These are phyloP conservation scores for Aspergillus vadensis DNA, from an alignment of 2,329 filamentous ascomycete genomes.

Conservation along the genomic window DNA sequence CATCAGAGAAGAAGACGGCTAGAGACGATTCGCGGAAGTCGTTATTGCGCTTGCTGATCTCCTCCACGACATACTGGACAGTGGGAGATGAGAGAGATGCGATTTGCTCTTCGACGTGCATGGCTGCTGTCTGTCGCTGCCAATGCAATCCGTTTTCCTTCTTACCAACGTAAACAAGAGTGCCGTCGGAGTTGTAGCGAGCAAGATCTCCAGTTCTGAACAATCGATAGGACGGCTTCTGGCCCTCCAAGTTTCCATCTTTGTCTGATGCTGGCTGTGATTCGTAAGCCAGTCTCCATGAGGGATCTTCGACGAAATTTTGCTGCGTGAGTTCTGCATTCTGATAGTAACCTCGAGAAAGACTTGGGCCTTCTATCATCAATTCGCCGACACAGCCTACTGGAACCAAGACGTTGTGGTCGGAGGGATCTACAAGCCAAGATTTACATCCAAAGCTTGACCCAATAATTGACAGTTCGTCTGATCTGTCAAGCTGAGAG, in stretches of 20 bases:
- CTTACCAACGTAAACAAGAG: constrained; percentile 35
- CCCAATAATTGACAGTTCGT: constrained; percentile 24
- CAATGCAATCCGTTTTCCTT: constrained; percentile 24
- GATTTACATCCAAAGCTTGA: constrained; percentile 26
- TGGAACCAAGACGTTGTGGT: constrained; percentile 33
- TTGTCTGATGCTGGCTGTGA: constrained; percentile 24
- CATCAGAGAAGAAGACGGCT: constrained; percentile 26
- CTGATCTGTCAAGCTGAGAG: neutral
- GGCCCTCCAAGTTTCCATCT: neutral
- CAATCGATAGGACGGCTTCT: constrained; percentile 12
- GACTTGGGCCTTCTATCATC: constrained; percentile 45
- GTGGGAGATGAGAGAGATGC: constrained; percentile 17
- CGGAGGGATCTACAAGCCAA: constrained; percentile 39
- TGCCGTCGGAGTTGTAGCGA: constrained; percentile 41
- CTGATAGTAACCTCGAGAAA: constrained; percentile 60
- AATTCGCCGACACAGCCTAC: constrained; percentile 36
- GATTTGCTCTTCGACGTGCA: constrained; percentile 20
- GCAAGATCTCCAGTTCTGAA: constrained; percentile 45
- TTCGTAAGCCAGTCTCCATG: constrained; percentile 15
- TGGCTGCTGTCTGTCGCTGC: constrained; percentile 3
- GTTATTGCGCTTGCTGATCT: constrained; percentile 10
- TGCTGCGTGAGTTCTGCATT: constrained; percentile 53
- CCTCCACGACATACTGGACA: constrained; percentile 24
- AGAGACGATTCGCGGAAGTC: constrained; percentile 3
- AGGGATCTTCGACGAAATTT: constrained; percentile 53